Base-by-base conservation (phyloP, 371 early-diverging fungal genomes). In the Funneliformis caledonium region DNA sequence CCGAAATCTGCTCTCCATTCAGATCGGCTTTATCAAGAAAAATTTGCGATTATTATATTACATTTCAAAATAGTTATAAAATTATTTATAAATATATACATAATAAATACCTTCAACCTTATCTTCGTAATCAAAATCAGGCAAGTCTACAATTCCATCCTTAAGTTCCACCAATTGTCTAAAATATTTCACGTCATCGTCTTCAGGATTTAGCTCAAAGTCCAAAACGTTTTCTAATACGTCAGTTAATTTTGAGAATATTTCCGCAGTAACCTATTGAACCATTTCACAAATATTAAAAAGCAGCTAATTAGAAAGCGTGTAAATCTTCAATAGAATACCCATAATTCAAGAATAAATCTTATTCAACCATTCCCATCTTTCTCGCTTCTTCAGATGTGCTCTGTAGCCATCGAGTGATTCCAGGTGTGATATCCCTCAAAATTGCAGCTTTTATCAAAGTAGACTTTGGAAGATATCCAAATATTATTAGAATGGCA, bases 401-500 rank as follows among this genome's bases (percentile, higher is more conserved):
- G 59, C 72, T 61, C 26, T 72, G 19, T 16, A 79, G 16, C 80
- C 80, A 79, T 37, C 47, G 69, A 11, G 59, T 59, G 19, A 70
- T 56, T 3, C 80, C 80, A 7, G 60, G n/a, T 8, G 42, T 50
- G 42, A 79, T 56, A n/a, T 70, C 60, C 16, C 31, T 70, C 10
- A 56, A 33, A 31, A 52, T 79, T 12, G 37, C 52, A 1, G 60
- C 56, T 42, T 70, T 60, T n/a, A 79, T 59, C 33, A 79, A 42
- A 10, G 47, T 72, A 37, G 59, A 52, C 31, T 79, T 79, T 9
- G 69, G 80, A 79, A 79, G 56, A 60, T 79, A 79, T 12, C 80
- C 80, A 48, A 79, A 79, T 6, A 79, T 59, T 50, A 79, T 79
- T 1, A 79, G 69, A 79, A 79, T 79, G 42, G 61, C 80, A 14